Base-by-base conservation (phyloP, 345 rosid genomes). In the Eucalyptus tenuipes region DNA sequence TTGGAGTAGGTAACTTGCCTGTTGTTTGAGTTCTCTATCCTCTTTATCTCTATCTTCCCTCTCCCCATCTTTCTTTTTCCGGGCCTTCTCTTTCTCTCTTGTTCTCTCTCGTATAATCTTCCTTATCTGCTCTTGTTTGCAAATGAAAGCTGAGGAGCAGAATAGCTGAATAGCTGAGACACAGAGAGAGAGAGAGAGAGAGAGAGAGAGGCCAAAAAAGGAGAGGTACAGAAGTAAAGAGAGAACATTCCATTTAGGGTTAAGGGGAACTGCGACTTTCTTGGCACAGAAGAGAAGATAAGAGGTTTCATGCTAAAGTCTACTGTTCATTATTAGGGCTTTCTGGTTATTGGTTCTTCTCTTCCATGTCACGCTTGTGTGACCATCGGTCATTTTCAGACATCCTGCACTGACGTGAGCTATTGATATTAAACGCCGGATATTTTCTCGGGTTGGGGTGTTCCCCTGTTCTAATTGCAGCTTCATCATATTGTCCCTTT, bases 31-130 rank as follows among this genome's bases (percentile, higher is more conserved):
- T 93, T 93, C 89, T 92, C 95, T 61, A 93, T 92, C 91, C 92
- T 91, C 91, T 91, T 93, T 88, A 93, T 92, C 94, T 93, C 94
- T 29, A 92, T 92, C 92, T 91, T 92, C 20, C 94, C 95, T 88
- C 95, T 91, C 59, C 95, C 95, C 95, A 93, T 92, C 64, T 88
- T 75, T 40, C 45, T 71, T 20, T 37, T 42, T 22, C 44, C 40
- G 40, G 57, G 22, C 14, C 44, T 86, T 15, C 44, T 6, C 40
- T 31, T 68, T 47, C n/a, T 13, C 44, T 55, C 37, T n/a, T 31
- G 45, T 66, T 52, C 57, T 52, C 57, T 52, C 57, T 52, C 57
- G 57, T 4, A 8, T 52, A 49, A 31, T 24, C 44, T 48, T 84
- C 47, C 49, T 13, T 75, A 75, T 75, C 84, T 75, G 47, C 84